Conservation (phyloP, 768 basidiomycete genomes). For the Agaricus sinodeliciosus region DNA sequence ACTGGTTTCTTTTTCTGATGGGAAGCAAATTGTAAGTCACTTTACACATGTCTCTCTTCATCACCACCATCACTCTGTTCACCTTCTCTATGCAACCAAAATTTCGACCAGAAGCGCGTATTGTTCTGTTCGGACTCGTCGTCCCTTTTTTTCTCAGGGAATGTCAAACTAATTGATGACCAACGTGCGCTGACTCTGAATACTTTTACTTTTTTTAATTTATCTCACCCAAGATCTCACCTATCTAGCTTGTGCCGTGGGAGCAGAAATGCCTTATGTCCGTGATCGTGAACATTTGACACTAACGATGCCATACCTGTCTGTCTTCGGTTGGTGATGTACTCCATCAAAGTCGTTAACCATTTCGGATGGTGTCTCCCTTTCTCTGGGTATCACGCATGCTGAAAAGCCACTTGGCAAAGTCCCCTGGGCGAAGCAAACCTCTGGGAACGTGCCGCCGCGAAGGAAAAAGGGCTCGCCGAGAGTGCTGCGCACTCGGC, state of each 20-base stretch:
- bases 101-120: not conserved
- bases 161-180: not conserved
- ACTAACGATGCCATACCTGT: constrained; percentile 1
- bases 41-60: not conserved
- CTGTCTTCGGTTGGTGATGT: constrained; percentile 5
- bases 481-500: no score
- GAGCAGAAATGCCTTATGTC: not conserved
- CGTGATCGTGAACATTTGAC: constrained; percentile 1
- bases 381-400: not conserved
- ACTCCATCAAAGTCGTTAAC: not conserved
- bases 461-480: no score
- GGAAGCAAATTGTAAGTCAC: not conserved
- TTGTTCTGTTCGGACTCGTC: not conserved
- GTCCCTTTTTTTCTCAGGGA: constrained; percentile 1
- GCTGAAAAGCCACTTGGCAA: not conserved
- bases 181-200: not conserved
- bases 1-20: constrained; percentile 4
- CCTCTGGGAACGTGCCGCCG: no score
- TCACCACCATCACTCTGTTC: constrained; percentile 5
- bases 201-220: not conserved
- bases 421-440: no score
- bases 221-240: no score
- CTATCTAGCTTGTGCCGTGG: not conserved
- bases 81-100: not conserved
- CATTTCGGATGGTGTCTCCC: not conserved